Base-by-base conservation (phyloP, 73 alveolate genomes). In the Stentor roeselii region DNA sequence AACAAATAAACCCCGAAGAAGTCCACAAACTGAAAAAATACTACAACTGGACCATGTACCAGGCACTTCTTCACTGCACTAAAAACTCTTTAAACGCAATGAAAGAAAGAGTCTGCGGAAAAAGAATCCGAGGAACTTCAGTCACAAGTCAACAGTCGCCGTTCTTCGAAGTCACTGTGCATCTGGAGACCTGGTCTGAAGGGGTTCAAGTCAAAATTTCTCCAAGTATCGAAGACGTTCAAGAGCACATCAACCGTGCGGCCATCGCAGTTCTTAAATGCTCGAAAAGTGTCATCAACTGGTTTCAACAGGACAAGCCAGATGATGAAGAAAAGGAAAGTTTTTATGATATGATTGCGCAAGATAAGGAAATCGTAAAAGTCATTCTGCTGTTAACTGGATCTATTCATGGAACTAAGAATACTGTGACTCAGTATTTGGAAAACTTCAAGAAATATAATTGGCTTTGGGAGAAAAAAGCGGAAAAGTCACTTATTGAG, bases 311-410 rank as follows among this genome's bases (percentile, higher is more conserved):
- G 84, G 99, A 96, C 78, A 95, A 89, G 78, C 89, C 75, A 42
- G 97, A 92, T 78, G 94, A 86, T 82, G 98, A 95, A 76, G 95
- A 96, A 82, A 95, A 96, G 85, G 97, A 97, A 41, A 96, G 99
- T 58, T 98, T 98, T 99, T 98, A 98, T 78, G 99, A 98, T 86
- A 96, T 97, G 98, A 97, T 98, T 75, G 99, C 99, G 11, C 93
- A 97, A 78, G 99, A 98, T 86, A 98, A 97, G 82, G 99, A 98
- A 92, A 98, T 98, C 77, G 99, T 98, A 21, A 96, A 98, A 95
- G 99, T 98, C 90, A 97, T 98, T 83, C 86, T 98, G 83, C 96
- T 98, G 36, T 92, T 98, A 84, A 98, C 99, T 76, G 99, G 99
- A 60, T 93, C 99, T 76, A 95, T 97, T 86, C 96, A 97, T 84